Percentiles rank a stretch among this genome's conserved stretches.
Evolutionary conservation across 139 green algal genomes (phyloP).

Genomic region (Chlorella sp.): DNA sequence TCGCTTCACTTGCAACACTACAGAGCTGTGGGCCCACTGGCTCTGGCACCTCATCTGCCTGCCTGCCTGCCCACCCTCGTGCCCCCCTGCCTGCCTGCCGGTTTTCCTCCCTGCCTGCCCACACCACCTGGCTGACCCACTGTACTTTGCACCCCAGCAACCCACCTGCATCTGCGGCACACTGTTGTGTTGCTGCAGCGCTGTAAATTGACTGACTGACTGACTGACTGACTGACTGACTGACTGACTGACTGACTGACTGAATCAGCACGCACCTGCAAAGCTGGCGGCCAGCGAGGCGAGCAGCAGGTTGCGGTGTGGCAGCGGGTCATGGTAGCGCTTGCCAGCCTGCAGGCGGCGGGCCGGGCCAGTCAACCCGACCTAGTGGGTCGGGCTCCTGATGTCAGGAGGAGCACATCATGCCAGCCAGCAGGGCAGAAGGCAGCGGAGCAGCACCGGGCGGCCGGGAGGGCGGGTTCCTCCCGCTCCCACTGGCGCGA

Average conservation of each 20-base stretch:
- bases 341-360: background rate
- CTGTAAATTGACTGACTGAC: no score
- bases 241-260: no score
- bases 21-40: background rate
- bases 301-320: conserved; percentile 36
- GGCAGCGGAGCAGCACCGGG: background rate
- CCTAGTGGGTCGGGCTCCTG: background rate
- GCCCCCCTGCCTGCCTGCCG: background rate
- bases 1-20: background rate
- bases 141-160: no score
- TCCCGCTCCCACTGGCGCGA: no score
- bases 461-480: no score
- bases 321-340: conserved; percentile 23
- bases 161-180: no score
- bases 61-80: background rate
- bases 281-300: conserved; percentile 31
- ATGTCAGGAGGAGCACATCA: background rate
- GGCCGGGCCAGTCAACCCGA: no score
- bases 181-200: no score
- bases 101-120: no score
- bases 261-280: conserved; percentile 1
- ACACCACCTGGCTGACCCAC: no score
- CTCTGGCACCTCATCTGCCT: background rate
- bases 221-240: no score
- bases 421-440: background rate